A percentile compares a stretch with the other conserved stretches of the same genome.
These are phyloP conservation scores for Pseudogymnoascus sp. DNA, from an alignment of 2,329 filamentous ascomycete genomes.

Conservation along the genomic window DNA sequence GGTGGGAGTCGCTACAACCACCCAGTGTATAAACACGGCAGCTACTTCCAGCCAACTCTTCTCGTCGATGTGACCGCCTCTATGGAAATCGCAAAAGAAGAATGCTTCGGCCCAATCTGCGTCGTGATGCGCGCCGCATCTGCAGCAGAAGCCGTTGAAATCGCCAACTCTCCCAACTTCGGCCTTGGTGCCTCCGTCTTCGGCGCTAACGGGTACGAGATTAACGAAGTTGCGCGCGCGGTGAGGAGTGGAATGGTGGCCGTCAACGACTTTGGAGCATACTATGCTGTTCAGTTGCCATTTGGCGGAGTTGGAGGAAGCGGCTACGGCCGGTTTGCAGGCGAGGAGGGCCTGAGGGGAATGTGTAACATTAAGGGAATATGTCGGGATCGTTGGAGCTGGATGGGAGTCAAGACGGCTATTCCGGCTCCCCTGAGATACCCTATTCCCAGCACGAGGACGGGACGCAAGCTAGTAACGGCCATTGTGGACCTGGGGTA, in stretches of 20 bases:
- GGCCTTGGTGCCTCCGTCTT: slow-evolving; percentile 86
- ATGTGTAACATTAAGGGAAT: slow-evolving; percentile 84
- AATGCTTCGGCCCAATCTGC: slow-evolving; percentile 90
- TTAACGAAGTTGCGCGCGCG: slow-evolving; percentile 55
- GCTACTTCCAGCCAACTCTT: slow-evolving; percentile 89
- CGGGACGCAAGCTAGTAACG: slow-evolving; percentile 56
- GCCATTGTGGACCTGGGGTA: slow-evolving; percentile 56
- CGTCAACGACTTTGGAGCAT: slow-evolving; percentile 90
- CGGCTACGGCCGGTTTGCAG: slow-evolving; percentile 88
- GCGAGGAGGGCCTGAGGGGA: slow-evolving; percentile 74
- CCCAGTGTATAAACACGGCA: slow-evolving; percentile 64
- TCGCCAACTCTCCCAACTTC: slow-evolving; percentile 79
- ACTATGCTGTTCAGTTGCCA: slow-evolving; percentile 87
- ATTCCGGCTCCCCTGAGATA: slow-evolving; percentile 79
- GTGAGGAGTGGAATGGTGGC: slow-evolving; percentile 84
- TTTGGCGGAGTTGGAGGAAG: slow-evolving; percentile 77
- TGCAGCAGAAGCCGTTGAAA: slow-evolving; percentile 54
- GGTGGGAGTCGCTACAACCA: slow-evolving; percentile 68
- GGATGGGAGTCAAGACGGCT: slow-evolving; percentile 57
- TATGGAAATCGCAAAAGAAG: slow-evolving; percentile 83
- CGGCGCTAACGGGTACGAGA: slow-evolving; percentile 54
- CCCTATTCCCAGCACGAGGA: slow-evolving; percentile 57
- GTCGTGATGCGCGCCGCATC: slow-evolving; percentile 68
- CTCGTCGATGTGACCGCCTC: slow-evolving; percentile 76
- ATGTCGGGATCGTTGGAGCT: slow-evolving; percentile 62